Evolutionary conservation across 164 flowering plant genomes (phyloP), one percentile per base, ranked within the genome.

Genomic region (Nelumbo lutea): DNA sequence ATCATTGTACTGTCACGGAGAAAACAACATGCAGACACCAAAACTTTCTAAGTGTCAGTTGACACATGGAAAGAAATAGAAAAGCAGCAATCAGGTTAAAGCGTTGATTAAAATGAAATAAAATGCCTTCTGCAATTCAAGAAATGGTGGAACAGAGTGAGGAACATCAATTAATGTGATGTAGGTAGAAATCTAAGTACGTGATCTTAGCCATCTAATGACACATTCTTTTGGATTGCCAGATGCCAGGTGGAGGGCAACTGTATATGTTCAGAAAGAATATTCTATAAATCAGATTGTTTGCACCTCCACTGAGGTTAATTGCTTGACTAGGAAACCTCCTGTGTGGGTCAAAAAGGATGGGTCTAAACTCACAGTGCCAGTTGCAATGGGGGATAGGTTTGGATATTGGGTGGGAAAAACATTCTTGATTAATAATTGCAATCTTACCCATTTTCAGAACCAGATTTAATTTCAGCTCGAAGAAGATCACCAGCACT

Each of bases 401-500:
- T 39, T 50, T 15, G 10, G 42, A 47, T 43, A 39, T 7, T 7
- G 3, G 6, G 41, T 11, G 27, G 48, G 38, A 8, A 57, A 46
- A 46, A 46, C 48, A 2, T 51, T 2, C 10, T 7, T 3, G 11
- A 51, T 2, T 2, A 51, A 10, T 51, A 51, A 51, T 51, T 53
- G 11, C 11, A 14, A 53, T 53, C 57, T 8, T 76, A 83, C 83
- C 84, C 84, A 65, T 73, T 67, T 60, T 81, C 80, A 63, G 83
- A 81, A 50, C 83, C 83, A 59, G 81, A 78, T 45, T 72, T 77
- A 10, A 78, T 67, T 73, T 83, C 86, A 42, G 75, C 77, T 58
- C 80, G 72, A 56, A 83, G 83, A 74, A 81, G 84, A 53, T 81
- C 84, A 46, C 84, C 86, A 42, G 75, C 81, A 70, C 81, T 76